Base-by-base conservation (phyloP, 2,329 filamentous ascomycete genomes). In the Rhytidhysteron rufulum region DNA sequence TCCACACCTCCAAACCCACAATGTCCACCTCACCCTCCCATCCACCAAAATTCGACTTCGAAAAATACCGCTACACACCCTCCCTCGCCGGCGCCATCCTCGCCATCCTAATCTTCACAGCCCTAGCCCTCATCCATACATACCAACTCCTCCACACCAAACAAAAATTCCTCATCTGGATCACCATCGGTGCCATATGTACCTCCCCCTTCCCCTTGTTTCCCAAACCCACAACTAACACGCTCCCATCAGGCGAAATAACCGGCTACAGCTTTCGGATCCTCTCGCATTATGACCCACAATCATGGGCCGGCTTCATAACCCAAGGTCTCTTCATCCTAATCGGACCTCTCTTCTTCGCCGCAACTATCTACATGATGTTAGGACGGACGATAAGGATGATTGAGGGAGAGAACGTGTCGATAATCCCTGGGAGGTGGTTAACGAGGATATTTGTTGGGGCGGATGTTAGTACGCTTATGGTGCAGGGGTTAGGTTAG, bases 341-440 rank as follows among this genome's bases (percentile, higher is more conserved):
- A 1, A 43, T 71, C n/a, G 67, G 70, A 1, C 69, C 70, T 2
- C 60, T 69, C 4, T 66, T 72, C 47, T 70, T 72, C 46, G 70
- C 70, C 8, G 70, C 70, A 1, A 66, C 67, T 0, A 60, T 73
- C 19, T 72, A 73, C 57, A 72, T 72, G 69, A 67, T 65, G 19
- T 62, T 72, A 3, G 62, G 66, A 2, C 62, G 67, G 18, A 57
- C 69, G 3, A 64, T 72, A 13, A 42, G 44, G 10, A 40, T 55
- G 10, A 53, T 58, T 17, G 45, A 49, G 3, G 58, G 54, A 5
- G 52, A 57, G 33, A 46, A 54, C 3, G 42, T 58, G 2, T 58
- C 54, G 3, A 40, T 58, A 6, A 50, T 61, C 21, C 51, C 47
- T 17, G 52, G 57, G 6, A 49, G 31, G n/a, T 60, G 54, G 54